Evolutionary conservation across 1,284 basidiomycete species (phyloP), one percentile per base, ranked within the genome.

Genomic region (Ganoderma meredithae): DNA sequence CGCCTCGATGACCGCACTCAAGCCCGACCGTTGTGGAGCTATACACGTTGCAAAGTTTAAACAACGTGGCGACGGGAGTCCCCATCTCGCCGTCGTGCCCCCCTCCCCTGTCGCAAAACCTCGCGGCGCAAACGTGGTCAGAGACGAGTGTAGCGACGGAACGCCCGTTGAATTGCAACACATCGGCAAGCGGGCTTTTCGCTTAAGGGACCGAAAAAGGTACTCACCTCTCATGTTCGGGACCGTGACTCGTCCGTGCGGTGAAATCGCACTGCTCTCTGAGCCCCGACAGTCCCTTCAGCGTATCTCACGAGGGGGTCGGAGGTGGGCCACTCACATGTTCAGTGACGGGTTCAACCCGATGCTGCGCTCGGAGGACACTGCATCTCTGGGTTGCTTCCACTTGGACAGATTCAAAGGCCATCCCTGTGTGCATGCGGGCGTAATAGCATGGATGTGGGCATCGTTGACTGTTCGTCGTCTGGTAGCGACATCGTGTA

Each of bases 141-240:
- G 10, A 22, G 25, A 53, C 1, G 52, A 15, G 52, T 3, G 27
- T 53, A 27, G 27, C 25, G 15, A 53, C 52, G 52, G 52, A 53
- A 53, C 52, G 52, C 52, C 27, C 52, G 52, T 31, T 25, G 52
- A 53, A 53, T 27, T 31, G 15, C n/a, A 27, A 31, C 52, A 31
- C 17, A 53, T 27, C 52, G 13, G 25, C 12, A 31, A 53, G n/a
- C 52, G 52, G 22, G 52, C 25, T 31, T n/a, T 53, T 17, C 15
- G 13, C 52, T 4, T 31, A 53, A 27, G 52, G 12, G 52, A 53
- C 25, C 27, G n/a, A 53, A 53, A 53, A 53, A 53, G 22, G 52
- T 53, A 53, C 52, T 53, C 52, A 53, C 52, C 52, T 53, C 52
- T 25, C 25, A 25, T 53, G 52, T 53, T 53, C 52, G 52, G 27